Evolutionary conservation across 176 grass and related monocot genomes (phyloP).

Genomic region (Cymbopogon citratus): DNA sequence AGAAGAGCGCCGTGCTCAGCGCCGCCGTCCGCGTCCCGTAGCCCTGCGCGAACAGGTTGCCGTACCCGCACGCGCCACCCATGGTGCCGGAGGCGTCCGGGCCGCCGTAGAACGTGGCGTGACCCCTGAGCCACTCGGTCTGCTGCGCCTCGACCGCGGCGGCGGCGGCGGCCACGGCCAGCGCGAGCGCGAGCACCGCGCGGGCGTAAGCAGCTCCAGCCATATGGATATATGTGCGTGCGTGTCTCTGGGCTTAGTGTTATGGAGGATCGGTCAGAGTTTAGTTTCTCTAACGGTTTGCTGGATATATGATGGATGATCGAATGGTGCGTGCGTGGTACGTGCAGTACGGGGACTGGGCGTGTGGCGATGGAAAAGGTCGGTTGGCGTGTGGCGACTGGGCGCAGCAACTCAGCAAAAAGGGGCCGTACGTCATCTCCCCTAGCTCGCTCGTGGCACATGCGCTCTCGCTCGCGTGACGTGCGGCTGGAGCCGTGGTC

Average conservation of each 20-base stretch:
- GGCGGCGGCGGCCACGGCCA: not conserved
- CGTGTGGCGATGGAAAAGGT: not conserved
- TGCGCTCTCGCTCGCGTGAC: too few species aligned
- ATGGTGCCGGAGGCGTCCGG: slow-evolving; percentile 58
- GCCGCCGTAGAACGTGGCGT: slow-evolving; percentile 65
- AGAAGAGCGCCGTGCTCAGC: slow-evolving; percentile 75
- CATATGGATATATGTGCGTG: slow-evolving; percentile 14
- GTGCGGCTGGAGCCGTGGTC: too few species aligned
- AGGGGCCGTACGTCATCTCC: too few species aligned
- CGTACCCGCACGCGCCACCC: slow-evolving; percentile 69
- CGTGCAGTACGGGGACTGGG: not conserved
- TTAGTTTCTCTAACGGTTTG: not conserved
- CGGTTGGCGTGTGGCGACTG: too few species aligned
- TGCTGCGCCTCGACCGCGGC: not conserved
- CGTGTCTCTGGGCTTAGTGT: not conserved
- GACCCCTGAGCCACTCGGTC: slow-evolving; percentile 13
- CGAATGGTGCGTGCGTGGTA: not conserved
- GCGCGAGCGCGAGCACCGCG: not conserved
- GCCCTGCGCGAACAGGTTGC: slow-evolving; percentile 47
- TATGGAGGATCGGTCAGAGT: too few species aligned
- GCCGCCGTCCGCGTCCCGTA: slow-evolving; percentile 60
- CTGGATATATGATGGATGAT: too few species aligned
- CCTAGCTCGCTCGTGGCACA: too few species aligned
- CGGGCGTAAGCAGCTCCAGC: not conserved
- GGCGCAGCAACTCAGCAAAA: too few species aligned